Percentiles rank a stretch among this genome's conserved stretches.
These are phyloP conservation scores for Colletotrichum tropicicola DNA, from an alignment of 2,329 filamentous ascomycete genomes.

Conservation along the genomic window DNA sequence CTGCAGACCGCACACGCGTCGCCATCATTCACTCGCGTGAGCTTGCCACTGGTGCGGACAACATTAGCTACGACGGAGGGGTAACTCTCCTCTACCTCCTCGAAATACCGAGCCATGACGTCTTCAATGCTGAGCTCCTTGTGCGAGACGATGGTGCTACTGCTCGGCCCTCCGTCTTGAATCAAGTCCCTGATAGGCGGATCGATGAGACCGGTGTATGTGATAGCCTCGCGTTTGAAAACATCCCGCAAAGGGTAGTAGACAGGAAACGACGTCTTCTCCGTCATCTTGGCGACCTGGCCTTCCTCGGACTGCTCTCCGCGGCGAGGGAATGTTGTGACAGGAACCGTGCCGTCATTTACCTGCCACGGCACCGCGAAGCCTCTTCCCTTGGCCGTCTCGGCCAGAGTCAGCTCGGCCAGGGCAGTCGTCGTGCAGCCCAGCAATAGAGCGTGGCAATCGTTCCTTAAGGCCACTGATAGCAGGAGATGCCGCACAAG, in stretches of 20 bases:
- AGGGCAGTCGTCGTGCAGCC: constrained; percentile 89
- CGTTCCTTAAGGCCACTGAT: constrained; percentile 64
- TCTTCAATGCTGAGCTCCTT: constrained; percentile 90
- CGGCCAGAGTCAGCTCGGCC: constrained; percentile 84
- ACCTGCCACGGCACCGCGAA: constrained; percentile 84
- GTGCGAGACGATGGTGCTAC: constrained; percentile 63
- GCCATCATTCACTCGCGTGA: constrained; percentile 59
- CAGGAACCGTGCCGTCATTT: constrained; percentile 71
- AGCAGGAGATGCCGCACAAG: constrained; percentile 78
- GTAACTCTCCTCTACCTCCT: constrained; percentile 84
- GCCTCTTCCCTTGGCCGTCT: constrained; percentile 91
- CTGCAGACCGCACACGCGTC: constrained; percentile 74
- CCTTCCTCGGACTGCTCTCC: background rate
- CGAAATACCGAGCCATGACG: constrained; percentile 89
- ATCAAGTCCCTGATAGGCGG: constrained; percentile 61
- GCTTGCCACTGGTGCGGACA: constrained; percentile 87
- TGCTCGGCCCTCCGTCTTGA: constrained; percentile 35
- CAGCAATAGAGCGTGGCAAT: constrained; percentile 78
- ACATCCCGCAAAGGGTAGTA: constrained; percentile 88
- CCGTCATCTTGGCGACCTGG: background rate
- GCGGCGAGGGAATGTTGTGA: constrained; percentile 20
- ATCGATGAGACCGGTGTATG: constrained; percentile 66
- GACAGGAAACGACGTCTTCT: constrained; percentile 50
- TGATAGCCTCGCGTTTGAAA: constrained; percentile 79
- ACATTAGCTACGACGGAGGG: constrained; percentile 95